These are phyloP conservation scores for Phytophthora sansomeana DNA, from an alignment of 352 stramenopile genomes.

Conservation along the genomic window DNA sequence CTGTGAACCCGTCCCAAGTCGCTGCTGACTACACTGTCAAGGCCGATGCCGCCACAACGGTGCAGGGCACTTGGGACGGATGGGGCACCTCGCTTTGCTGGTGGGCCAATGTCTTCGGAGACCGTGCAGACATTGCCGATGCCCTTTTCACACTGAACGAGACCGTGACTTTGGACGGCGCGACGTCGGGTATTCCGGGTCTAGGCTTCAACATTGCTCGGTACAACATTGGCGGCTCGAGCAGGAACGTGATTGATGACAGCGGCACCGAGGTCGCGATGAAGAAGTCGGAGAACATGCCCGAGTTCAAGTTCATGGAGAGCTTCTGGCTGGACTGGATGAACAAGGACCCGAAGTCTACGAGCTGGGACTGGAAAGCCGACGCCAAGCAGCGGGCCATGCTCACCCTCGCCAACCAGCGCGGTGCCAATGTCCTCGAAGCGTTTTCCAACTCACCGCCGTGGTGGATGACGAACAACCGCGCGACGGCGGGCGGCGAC, in stretches of 20 bases:
- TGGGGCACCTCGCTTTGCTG: constrained; percentile 68
- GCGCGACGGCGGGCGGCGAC: constrained; percentile 48
- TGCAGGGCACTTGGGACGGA: constrained; percentile 49
- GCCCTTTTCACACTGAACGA: constrained; percentile 58
- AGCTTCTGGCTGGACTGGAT: constrained; percentile 63
- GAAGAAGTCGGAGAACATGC: constrained; percentile 58
- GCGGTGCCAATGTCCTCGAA: constrained; percentile 54
- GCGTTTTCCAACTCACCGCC: constrained; percentile 67
- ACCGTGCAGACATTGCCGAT: constrained; percentile 54
- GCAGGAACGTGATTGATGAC: constrained; percentile 48
- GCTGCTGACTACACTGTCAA: constrained; percentile 37
- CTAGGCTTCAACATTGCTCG: constrained; percentile 64
- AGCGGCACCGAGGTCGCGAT: constrained; percentile 50
- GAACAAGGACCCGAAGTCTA: constrained; percentile 46
- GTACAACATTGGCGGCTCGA: constrained; percentile 68
- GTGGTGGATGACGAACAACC: constrained; percentile 73
- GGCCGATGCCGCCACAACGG: constrained; percentile 26
- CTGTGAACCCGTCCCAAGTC: constrained; percentile 14
- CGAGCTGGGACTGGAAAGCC: constrained; percentile 62
- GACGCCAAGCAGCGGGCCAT: constrained; percentile 57
- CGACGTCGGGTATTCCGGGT: constrained; percentile 36
- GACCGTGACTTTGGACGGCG: constrained; percentile 38
- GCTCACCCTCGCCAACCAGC: constrained; percentile 42
- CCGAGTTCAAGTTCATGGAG: constrained; percentile 59
- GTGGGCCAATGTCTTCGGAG: constrained; percentile 67